These are phyloP conservation scores for Fusarium sp. DNA, from an alignment of 2,329 filamentous ascomycete genomes.

Conservation along the genomic window DNA sequence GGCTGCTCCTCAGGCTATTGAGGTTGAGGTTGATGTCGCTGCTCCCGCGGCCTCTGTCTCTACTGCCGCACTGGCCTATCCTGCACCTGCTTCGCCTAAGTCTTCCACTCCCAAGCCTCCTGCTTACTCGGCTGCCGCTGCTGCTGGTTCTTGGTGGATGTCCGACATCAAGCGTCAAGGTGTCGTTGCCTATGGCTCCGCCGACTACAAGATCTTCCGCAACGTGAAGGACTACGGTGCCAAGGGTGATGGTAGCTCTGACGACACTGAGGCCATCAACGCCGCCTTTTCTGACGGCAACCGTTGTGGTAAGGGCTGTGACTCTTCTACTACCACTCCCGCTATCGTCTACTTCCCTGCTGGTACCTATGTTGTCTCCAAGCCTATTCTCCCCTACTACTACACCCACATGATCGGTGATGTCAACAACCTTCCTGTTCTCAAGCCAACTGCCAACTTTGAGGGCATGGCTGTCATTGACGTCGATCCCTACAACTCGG, in stretches of 20 bases:
- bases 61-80: not conserved
- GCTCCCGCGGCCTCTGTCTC: slow-evolving; percentile 23
- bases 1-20: slow-evolving; percentile 42
- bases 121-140: slow-evolving; percentile 14
- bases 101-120: not conserved
- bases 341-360: slow-evolving; percentile 92
- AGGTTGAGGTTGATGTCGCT: not conserved
- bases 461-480: slow-evolving; percentile 89
- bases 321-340: slow-evolving; percentile 83
- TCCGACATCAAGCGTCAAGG: slow-evolving; percentile 74
- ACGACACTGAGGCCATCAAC: slow-evolving; percentile 92
- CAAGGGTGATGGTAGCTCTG: slow-evolving; percentile 71
- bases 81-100: not conserved
- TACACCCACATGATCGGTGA: slow-evolving; percentile 95
- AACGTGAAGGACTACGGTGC: slow-evolving; percentile 82
- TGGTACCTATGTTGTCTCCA: slow-evolving; percentile 83
- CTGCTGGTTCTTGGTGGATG: slow-evolving; percentile 71
- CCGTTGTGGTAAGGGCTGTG: slow-evolving; percentile 82
- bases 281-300: slow-evolving; percentile 77
- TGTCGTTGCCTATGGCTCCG: slow-evolving; percentile 63
- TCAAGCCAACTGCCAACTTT: slow-evolving; percentile 79
- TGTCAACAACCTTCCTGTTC: slow-evolving; percentile 71
- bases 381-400: slow-evolving; percentile 84
- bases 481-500: slow-evolving; percentile 79
- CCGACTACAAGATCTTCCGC: slow-evolving; percentile 75